Evolutionary conservation across 2,329 filamentous ascomycete genomes (phyloP), one percentile per base, ranked within the genome.

Genomic region (Aspergillus novoparasiticus): DNA sequence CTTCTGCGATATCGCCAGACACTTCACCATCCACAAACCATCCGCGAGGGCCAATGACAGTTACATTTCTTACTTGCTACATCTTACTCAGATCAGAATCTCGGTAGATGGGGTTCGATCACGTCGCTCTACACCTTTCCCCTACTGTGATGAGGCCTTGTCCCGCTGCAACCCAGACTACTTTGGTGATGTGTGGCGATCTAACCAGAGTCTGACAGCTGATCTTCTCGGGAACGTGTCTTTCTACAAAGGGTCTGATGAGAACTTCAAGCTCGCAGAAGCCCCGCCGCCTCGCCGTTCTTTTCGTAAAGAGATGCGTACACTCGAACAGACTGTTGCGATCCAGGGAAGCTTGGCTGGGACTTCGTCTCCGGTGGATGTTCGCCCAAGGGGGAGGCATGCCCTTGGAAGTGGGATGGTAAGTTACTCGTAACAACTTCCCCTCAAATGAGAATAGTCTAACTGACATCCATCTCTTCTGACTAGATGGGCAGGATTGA

Each of bases 1-100:
- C 6, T 75, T 73, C 58, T 73, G 68, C 54, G 70, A 75, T 39
- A 58, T 71, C n/a, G 65, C 62, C 23, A 65, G 69, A 19, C 59
- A 67, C 5, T 75, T 75, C 48, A 66, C 66, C 11, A 39, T 65
- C 8, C 59, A 62, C 30, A 57, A 61, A n/a, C 66, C 66, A 2
- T 50, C 59, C 6, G 28, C 34, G 14, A 26, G 23, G 4, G 53
- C 61, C 16, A 61, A 45, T 6, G 57, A 57, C 9, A 48, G 57
- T 10, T 59, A 60, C 36, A 36, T 68, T 10, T 55, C 46, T 9
- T 66, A 70, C 51, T 32, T 72, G 41, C 50, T 62, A 19, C 60
- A 64, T 50, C 54, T 71, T 11, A 62, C 64, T 14, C 59, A 67
- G 43, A 54, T 69, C 43, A 59, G 68, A 30, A 58, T 67, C 32